Percentiles rank a stretch among this genome's conserved stretches.
Conservation (phyloP, 805 yeast species). For the Sporopachydermia lactativora region DNA sequence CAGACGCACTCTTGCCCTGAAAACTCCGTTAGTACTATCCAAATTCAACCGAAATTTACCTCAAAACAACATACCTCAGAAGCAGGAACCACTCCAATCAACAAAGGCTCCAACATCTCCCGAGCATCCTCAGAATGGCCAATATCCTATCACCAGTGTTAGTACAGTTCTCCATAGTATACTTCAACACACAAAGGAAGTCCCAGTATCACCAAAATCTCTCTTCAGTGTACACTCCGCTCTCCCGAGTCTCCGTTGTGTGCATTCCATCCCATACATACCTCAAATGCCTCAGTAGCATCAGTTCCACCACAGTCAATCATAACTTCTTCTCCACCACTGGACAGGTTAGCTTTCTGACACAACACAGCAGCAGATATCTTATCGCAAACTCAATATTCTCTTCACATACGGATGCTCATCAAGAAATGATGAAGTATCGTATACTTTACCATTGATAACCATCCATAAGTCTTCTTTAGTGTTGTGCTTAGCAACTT, state of each 20-base stretch:
- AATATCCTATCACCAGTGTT: conserved; percentile 60
- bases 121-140: conserved; percentile 97
- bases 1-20: background rate
- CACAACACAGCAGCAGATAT: no score
- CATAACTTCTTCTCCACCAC: conserved; percentile 74
- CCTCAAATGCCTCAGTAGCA: conserved; percentile 55
- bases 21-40: conserved; percentile 1
- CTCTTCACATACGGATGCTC: conserved; percentile 37
- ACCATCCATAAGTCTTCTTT: conserved; percentile 60
- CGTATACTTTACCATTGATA: conserved; percentile 53
- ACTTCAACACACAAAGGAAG: no score
- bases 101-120: conserved; percentile 51
- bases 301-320: conserved; percentile 72
- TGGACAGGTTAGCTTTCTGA: no score
- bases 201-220: conserved; percentile 34
- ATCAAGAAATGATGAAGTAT: conserved; percentile 38
- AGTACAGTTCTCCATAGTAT: no score
- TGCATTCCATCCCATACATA: conserved; percentile 37
- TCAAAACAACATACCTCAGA: conserved; percentile 21
- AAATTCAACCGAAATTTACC: conserved; percentile 4
- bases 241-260: conserved; percentile 20
- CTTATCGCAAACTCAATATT: no score
- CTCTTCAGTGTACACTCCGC: background rate
- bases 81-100: conserved; percentile 62
- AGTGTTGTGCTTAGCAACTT: conserved; percentile 31